Percentiles rank a stretch among this genome's conserved stretches.
Conservation (phyloP, 345 rosid species). For the Trapa incisa region DNA sequence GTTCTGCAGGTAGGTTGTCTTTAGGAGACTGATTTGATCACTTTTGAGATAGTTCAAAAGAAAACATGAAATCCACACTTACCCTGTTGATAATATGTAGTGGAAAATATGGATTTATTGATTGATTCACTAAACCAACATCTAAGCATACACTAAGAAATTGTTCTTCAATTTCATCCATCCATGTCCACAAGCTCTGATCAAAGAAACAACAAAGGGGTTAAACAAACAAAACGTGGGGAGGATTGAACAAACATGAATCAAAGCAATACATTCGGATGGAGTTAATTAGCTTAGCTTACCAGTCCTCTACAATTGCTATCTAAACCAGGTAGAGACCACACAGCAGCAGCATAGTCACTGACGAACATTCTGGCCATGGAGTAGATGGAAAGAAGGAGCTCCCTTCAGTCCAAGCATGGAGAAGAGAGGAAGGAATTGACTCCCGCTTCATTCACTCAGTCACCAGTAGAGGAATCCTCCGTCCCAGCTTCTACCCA, state of each 20-base stretch:
- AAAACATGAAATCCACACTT: too few relatives aligned
- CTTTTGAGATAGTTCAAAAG: too few relatives aligned
- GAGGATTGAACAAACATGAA: not conserved
- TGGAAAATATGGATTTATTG: too few relatives aligned
- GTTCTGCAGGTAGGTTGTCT: too few relatives aligned
- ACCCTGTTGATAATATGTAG: too few relatives aligned
- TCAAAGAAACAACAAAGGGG: not conserved
- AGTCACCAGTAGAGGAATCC: conserved; percentile 34
- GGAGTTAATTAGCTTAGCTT: too few relatives aligned
- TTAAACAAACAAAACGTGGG: not conserved
- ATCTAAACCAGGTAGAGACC: too few relatives aligned
- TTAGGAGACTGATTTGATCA: too few relatives aligned
- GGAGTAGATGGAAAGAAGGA: conserved; percentile 33
- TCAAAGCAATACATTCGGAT: not conserved
- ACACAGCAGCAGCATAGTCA: too few relatives aligned
- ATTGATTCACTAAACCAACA: not conserved
- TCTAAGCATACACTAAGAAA: not conserved
- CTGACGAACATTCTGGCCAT: too few relatives aligned
- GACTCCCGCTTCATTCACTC: conserved; percentile 99
- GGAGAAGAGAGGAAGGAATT: conserved; percentile 47
- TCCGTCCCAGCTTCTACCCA: conserved; percentile 13
- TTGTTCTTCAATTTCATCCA: not conserved
- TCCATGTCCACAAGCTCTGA: not conserved
- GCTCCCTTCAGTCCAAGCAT: conserved; percentile 99
- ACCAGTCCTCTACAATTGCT: too few relatives aligned